Base-by-base conservation (phyloP, 352 stramenopile genomes). In the Phytopythium ostracodes region DNA sequence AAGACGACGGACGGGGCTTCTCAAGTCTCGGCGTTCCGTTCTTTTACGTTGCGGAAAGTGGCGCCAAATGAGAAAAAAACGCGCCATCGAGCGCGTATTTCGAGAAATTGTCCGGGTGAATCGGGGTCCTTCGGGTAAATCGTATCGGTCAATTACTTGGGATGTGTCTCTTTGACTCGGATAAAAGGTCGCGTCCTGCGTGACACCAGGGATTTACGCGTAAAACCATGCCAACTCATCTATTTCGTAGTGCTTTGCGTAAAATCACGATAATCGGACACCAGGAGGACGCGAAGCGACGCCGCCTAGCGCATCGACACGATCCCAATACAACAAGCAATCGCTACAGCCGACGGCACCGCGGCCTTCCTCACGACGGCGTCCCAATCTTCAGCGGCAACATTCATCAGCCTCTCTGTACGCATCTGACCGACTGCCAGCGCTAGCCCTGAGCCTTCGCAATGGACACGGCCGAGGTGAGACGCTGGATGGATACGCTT, bases 391-490 rank as follows among this genome's bases (percentile, higher is more conserved):
- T 7, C 42, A 12, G 9, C 6, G 20, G 17, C 18, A 47, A 6
- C 42, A 47, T 18, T 8, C 29, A 22, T 10, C 42, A 25, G 2
- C 42, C 20, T 49, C 42, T 49, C 42, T 49, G 42, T 22, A 11
- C 40, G 14, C 40, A 17, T 8, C 40, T 17, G 8, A 2, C 17
- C 17, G 40, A 22, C 40, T 44, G 17, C 6, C 40, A 8, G 0
- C 40, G 42, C 20, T 25, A 15, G 3, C 12, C 20, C 12, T 20
- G 0, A 9, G 11, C 42, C 1, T 9, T 0, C 2, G 63, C 50
- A 11, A 85, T 88, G 78, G 76, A 84, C 65, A 76, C 71, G 7
- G 73, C 76, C 56, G 73, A 85, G 71, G 73, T 80, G 35, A 49
- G 42, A 24, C 42, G n/a, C 8, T 18, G 10, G 53, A 31, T 22